Conservation (phyloP, 805 yeast genomes). For the Sugiyamaella mastotermitis region DNA sequence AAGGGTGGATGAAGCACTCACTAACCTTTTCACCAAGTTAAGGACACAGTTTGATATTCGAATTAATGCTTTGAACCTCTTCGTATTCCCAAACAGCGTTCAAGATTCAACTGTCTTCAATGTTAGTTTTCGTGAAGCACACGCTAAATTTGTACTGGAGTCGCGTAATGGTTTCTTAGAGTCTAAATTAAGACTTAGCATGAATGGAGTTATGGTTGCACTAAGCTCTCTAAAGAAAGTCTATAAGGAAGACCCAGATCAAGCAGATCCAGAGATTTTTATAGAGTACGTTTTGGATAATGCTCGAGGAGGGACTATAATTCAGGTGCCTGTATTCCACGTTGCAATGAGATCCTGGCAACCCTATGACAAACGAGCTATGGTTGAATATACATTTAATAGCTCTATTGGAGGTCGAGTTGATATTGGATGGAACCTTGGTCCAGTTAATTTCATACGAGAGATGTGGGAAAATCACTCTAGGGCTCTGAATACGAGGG, state of each 20-base stretch:
- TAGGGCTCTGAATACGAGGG: conserved; percentile 60
- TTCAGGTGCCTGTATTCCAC: conserved; percentile 69
- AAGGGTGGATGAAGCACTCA: conserved; percentile 10
- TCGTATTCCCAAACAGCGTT: conserved; percentile 78
- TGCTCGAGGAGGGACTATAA: conserved; percentile 68
- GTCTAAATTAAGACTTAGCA: conserved; percentile 52
- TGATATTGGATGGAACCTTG: conserved; percentile 89
- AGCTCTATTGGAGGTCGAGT: conserved; percentile 85
- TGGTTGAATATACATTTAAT: conserved; percentile 60
- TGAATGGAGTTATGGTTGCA: conserved; percentile 61
- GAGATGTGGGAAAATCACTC: conserved; percentile 91
- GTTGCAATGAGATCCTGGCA: conserved; percentile 76
- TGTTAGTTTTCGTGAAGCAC: conserved; percentile 24
- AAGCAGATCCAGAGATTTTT: conserved; percentile 46
- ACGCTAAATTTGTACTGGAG: conserved; percentile 26
- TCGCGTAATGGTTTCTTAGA: conserved; percentile 33
- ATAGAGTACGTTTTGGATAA: conserved; percentile 39
- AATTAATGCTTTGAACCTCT: conserved; percentile 48
- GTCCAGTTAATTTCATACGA: conserved; percentile 80
- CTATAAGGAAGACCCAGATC: too few species aligned
- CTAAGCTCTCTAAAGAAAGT: conserved; percentile 54
- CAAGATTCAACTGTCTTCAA: conserved; percentile 72
- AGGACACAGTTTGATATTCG: conserved; percentile 64
- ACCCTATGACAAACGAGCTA: conserved; percentile 36
- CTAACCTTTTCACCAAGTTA: conserved; percentile 29